These are phyloP conservation scores for Blastocystis sp. DNA, from an alignment of 352 stramenopile genomes.

Conservation along the genomic window DNA sequence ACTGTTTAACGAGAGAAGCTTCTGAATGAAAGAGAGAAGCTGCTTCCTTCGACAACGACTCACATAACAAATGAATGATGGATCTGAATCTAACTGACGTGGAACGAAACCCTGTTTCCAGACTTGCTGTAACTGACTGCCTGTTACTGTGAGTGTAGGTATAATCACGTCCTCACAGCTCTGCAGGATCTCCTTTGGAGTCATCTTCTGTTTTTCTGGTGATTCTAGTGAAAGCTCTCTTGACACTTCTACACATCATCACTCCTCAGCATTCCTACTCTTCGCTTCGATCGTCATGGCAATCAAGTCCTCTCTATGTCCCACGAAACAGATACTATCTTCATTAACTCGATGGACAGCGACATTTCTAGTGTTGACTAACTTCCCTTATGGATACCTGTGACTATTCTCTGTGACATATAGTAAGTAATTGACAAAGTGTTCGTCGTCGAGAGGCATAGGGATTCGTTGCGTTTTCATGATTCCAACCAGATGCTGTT, in stretches of 20 bases:
- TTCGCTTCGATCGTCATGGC: neutral
- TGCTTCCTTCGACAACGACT: constrained; percentile 2
- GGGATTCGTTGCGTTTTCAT: constrained; percentile 3
- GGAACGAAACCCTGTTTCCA: constrained; percentile 16
- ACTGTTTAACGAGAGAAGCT: neutral
- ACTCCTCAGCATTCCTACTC: neutral
- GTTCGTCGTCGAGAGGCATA: neutral
- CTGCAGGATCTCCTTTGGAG: neutral
- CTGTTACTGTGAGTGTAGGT: neutral
- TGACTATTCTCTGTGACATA: constrained; percentile 11
- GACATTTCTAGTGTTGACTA: neutral
- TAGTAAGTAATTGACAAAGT: neutral
- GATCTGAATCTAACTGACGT: constrained; percentile 21
- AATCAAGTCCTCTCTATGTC: neutral
- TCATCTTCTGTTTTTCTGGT: neutral
- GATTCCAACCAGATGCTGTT: neutral
- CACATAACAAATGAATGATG: constrained; percentile 6
- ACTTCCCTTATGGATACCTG: neutral
- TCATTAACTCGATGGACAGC: constrained; percentile 13
- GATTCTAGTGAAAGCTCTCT: neutral
- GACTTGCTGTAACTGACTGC: neutral
- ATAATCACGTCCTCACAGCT: neutral
- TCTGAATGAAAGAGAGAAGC: neutral
- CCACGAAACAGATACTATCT: constrained; percentile 12
- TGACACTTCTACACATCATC: neutral